Percentiles rank a stretch among this genome's conserved stretches.
These are phyloP conservation scores for Sordariomycetes sp. DNA, from an alignment of 2,329 filamentous ascomycete genomes.

Conservation along the genomic window DNA sequence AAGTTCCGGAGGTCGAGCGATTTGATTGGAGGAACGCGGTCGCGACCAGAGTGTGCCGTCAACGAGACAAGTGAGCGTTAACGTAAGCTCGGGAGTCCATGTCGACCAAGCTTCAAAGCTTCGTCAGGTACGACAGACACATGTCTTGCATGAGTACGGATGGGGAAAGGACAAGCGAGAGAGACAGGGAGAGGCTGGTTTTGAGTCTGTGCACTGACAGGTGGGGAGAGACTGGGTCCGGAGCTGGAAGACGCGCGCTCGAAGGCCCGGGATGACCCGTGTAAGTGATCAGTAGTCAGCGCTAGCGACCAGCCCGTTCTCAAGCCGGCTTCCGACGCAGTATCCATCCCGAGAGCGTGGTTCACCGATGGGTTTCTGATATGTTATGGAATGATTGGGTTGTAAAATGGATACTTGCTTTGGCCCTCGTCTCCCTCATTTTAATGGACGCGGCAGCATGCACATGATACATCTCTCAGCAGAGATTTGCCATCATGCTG, in stretches of 20 bases:
- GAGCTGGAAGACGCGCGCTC: neutral
- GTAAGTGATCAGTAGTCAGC: neutral
- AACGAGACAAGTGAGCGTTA: neutral
- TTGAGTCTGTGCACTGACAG: neutral
- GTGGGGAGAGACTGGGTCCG: neutral
- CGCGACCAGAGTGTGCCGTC: neutral
- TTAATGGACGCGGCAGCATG: neutral
- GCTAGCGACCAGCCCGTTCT: neutral
- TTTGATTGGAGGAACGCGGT: neutral
- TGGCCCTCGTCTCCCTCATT: neutral
- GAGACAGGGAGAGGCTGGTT: neutral
- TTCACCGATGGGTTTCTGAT: neutral
- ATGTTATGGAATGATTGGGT: neutral
- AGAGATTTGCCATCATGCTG: neutral
- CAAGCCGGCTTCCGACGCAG: neutral
- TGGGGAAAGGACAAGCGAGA: conserved; percentile 2
- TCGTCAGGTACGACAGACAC: neutral
- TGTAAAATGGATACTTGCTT: neutral
- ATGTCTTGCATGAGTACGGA: neutral
- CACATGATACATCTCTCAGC: neutral
- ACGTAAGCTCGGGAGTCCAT: neutral
- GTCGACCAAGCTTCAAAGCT: neutral
- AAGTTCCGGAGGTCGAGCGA: neutral
- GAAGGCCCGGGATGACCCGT: neutral
- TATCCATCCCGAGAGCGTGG: neutral